Percentiles rank a stretch among this genome's conserved stretches.
Evolutionary conservation across 2,329 filamentous ascomycete genomes (phyloP).

Genomic region (Rutstroemia sp.): DNA sequence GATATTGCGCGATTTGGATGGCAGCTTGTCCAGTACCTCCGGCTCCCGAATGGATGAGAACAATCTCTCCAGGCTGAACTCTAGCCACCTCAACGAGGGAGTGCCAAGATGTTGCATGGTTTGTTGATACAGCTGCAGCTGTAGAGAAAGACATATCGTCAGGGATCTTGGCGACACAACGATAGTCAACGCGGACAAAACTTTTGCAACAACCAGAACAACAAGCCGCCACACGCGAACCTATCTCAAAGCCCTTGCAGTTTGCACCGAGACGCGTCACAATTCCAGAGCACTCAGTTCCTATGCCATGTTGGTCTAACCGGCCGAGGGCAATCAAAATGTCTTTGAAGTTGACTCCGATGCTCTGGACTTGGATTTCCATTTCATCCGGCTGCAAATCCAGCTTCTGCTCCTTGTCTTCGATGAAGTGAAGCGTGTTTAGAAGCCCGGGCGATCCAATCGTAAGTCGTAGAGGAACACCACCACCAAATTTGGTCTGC

Average conservation of each 20-base stretch:
- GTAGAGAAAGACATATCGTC: no score
- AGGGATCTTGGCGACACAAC: no score
- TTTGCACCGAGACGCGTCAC: not conserved
- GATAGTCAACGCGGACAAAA: no score
- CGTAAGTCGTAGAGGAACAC: not conserved
- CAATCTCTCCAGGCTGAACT: constrained; percentile 16
- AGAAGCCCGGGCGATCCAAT: not conserved
- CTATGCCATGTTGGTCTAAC: not conserved
- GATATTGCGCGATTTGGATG: constrained; percentile 25
- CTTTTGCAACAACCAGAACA: no score
- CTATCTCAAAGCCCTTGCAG: no score
- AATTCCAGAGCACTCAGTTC: not conserved
- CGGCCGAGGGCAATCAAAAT: not conserved
- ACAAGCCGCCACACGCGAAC: no score
- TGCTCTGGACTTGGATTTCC: not conserved
- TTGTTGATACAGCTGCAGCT: constrained; percentile 16
- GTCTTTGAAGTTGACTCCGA: not conserved
- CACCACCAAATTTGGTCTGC: not conserved
- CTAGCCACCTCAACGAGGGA: constrained; percentile 15
- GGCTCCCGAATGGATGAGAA: constrained; percentile 30
- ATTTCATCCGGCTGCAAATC: not conserved
- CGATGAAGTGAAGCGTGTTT: not conserved
- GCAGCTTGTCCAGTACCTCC: constrained; percentile 29
- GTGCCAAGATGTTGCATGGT: constrained; percentile 17
- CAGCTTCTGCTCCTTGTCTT: not conserved